These are phyloP conservation scores for Monilinia aucupariae DNA, from an alignment of 2,329 filamentous ascomycete genomes.

Conservation along the genomic window DNA sequence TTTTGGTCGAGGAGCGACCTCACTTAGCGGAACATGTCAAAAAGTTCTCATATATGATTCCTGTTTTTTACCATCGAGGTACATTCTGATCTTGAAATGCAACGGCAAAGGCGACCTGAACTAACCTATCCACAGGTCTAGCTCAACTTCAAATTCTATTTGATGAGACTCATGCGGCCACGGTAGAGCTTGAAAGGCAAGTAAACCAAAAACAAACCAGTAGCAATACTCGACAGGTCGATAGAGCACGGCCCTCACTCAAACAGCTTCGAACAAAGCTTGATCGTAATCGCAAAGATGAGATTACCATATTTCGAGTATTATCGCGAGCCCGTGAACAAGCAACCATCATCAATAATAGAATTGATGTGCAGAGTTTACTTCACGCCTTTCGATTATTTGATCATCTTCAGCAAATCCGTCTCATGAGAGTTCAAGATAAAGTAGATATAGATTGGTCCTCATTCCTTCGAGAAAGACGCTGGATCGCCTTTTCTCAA, in stretches of 20 bases:
- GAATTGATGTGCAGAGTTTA: conserved; percentile 25
- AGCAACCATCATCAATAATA: conserved; percentile 24
- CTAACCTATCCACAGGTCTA: conserved; percentile 10
- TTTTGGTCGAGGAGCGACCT: conserved; percentile 41
- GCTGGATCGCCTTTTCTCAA: conserved; percentile 22
- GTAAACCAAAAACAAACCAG: conserved; percentile 11
- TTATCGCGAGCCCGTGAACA: conserved; percentile 28
- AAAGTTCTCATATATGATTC: conserved; percentile 56
- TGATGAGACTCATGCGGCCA: conserved; percentile 13
- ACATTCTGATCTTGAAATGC: neutral
- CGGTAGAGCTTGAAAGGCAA: conserved; percentile 11
- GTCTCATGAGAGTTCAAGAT: conserved; percentile 58
- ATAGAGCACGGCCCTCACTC: conserved; percentile 17
- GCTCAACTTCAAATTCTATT: conserved; percentile 15
- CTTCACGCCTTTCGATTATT: conserved; percentile 41
- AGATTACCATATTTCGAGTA: conserved; percentile 21
- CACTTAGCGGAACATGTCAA: conserved; percentile 50
- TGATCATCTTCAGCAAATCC: conserved; percentile 56
- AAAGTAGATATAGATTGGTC: conserved; percentile 51
- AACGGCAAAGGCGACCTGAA: neutral
- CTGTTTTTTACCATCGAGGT: conserved; percentile 53
- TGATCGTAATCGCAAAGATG: conserved; percentile 17
- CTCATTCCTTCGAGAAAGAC: conserved; percentile 42
- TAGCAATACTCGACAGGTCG: conserved; percentile 7
- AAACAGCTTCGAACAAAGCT: conserved; percentile 19